Evolutionary conservation across 164 flowering plant genomes (phyloP).

Genomic region (Chimonanthus praecox): DNA sequence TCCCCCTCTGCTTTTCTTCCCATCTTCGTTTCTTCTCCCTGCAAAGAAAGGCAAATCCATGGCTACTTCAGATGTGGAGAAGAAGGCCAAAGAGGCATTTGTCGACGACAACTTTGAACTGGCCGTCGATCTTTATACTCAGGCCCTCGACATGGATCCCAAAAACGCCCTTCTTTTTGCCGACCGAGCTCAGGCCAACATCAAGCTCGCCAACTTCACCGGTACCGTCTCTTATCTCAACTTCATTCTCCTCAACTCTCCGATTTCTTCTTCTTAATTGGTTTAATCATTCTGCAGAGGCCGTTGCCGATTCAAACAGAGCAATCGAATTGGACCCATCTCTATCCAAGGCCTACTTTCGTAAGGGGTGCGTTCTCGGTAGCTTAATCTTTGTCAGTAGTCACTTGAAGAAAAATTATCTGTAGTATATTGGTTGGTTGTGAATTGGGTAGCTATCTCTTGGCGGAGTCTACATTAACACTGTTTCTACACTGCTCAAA

Average conservation of each 20-base stretch:
- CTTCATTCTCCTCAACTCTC: neutral
- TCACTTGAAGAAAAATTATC: no score
- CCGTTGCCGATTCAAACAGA: slow-evolving; percentile 71
- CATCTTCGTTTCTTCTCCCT: neutral
- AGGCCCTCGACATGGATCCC: slow-evolving; percentile 58
- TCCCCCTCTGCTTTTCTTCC: no score
- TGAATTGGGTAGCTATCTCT: no score
- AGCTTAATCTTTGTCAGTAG: no score
- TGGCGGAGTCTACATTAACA: no score
- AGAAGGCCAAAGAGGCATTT: slow-evolving; percentile 73
- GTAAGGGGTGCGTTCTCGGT: slow-evolving; percentile 51
- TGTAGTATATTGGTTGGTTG: no score
- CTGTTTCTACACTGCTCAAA: no score
- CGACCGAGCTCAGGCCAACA: slow-evolving; percentile 88
- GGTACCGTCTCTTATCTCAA: slow-evolving; percentile 30
- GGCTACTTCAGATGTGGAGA: slow-evolving; percentile 53
- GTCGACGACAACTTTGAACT: slow-evolving; percentile 85
- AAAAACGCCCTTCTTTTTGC: slow-evolving; percentile 56
- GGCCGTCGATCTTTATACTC: slow-evolving; percentile 68
- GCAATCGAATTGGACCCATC: slow-evolving; percentile 69
- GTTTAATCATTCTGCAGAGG: slow-evolving; percentile 35
- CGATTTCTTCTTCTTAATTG: neutral
- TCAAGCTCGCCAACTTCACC: slow-evolving; percentile 61
- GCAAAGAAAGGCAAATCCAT: slow-evolving; percentile 8
- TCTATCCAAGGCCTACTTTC: slow-evolving; percentile 62